Conservation (phyloP, 805 yeast species). For the Pichia cabralensis region DNA sequence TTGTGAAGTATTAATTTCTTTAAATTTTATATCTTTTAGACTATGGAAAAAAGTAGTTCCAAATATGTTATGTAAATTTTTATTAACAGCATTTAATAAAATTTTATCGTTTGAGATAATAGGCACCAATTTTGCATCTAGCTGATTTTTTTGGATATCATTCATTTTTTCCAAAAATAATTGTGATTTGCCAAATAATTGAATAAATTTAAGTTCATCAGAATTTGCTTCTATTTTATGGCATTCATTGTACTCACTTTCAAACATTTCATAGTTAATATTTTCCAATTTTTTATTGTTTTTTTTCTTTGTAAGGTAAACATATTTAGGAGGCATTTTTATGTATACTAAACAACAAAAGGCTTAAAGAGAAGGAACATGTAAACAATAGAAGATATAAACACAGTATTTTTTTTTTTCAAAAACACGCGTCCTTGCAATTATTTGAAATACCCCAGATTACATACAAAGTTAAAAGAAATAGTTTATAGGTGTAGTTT, state of each 20-base stretch:
- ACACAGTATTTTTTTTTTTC: too few relatives aligned
- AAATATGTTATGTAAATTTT: background rate
- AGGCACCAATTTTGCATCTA: background rate
- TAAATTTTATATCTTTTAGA: conserved; percentile 1
- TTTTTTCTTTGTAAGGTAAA: too few relatives aligned
- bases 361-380: too few relatives aligned
- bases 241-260: background rate
- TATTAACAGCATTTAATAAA: background rate
- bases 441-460: too few relatives aligned
- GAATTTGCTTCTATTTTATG: background rate
- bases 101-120: background rate
- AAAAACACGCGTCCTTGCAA: too few relatives aligned
- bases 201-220: conserved; percentile 1
- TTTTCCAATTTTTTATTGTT: too few relatives aligned
- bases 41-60: conserved; percentile 1
- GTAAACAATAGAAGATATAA: too few relatives aligned
- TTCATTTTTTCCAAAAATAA: background rate
- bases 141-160: background rate
- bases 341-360: too few relatives aligned
- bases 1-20: conserved; percentile 2
- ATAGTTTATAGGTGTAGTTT: too few relatives aligned
- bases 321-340: too few relatives aligned
- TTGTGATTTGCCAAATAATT: background rate
- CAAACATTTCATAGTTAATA: background rate
- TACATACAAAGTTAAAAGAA: too few relatives aligned